Evolutionary conservation across 2,329 filamentous ascomycete species (phyloP).

Genomic region (Alternaria sp.): DNA sequence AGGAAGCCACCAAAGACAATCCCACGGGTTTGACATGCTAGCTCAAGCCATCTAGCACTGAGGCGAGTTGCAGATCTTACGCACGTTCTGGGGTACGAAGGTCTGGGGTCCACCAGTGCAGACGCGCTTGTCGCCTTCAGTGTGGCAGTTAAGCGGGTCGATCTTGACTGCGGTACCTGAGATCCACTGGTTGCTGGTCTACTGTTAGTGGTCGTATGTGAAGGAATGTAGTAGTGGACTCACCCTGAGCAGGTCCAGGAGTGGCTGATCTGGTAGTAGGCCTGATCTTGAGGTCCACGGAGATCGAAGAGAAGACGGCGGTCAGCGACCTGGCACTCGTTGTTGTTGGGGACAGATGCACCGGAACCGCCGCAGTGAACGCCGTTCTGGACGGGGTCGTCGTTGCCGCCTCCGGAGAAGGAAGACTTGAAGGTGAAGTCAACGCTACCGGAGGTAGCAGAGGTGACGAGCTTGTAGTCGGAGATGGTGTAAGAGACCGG

Average conservation of each 20-base stretch:
- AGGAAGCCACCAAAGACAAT: neutral
- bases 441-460: conserved; percentile 19
- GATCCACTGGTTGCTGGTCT: conserved; percentile 24
- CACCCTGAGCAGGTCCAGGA: conserved; percentile 39
- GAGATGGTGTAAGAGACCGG: conserved; percentile 36
- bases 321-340: conserved; percentile 26
- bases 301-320: conserved; percentile 31
- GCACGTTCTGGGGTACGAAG: conserved; percentile 30
- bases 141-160: conserved; percentile 17
- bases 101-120: conserved; percentile 15
- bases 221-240: conserved; percentile 2
- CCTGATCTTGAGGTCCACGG: conserved; percentile 19
- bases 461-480: conserved; percentile 25
- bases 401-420: conserved; percentile 21
- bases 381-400: conserved; percentile 24
- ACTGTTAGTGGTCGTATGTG: neutral
- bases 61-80: conserved; percentile 24
- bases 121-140: conserved; percentile 1
- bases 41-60: conserved; percentile 8
- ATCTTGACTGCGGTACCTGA: conserved; percentile 24
- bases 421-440: conserved; percentile 32
- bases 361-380: conserved; percentile 27
- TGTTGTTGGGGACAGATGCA: conserved; percentile 22
- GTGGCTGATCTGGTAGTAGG: conserved; percentile 36
- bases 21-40: neutral